phyloP scores from a whole-genome alignment of 495 filamentous ascomycete species.

The Annulohypoxylon stygium region DNA sequence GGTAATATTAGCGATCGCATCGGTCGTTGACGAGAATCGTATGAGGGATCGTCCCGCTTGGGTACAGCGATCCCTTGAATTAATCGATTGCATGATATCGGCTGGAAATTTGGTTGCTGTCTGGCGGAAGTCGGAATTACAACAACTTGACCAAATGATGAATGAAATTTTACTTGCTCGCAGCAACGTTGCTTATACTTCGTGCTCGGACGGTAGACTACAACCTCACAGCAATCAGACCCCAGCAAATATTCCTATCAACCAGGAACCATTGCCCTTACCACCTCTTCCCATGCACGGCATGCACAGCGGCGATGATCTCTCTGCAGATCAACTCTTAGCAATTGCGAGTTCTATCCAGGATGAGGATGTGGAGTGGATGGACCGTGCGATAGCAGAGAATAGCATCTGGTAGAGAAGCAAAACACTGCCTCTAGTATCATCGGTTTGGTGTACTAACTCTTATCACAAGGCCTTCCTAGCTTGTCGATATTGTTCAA shows the following conservation, averaged over 20 bases:
- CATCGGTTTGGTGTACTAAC: not conserved
- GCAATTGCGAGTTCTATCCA: slow-evolving; percentile 5
- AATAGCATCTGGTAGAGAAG: slow-evolving; percentile 6
- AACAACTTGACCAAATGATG: slow-evolving; percentile 4
- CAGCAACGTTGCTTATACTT: not conserved
- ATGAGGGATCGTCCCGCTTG: not conserved
- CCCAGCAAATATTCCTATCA: not conserved
- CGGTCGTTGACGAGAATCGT: not conserved
- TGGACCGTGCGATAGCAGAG: slow-evolving; percentile 1
- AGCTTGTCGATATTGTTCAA: not conserved
- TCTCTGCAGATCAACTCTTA: slow-evolving; percentile 5
- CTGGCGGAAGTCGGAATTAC: not conserved
- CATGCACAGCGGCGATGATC: not conserved
- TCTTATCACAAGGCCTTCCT: not conserved
- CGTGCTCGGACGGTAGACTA: not conserved
- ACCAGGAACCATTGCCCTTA: not conserved
- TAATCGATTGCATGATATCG: not conserved
- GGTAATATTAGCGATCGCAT: not conserved
- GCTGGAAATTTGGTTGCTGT: not conserved
- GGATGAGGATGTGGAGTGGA: not conserved
- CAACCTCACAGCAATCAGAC: not conserved
- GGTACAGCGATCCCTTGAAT: not conserved
- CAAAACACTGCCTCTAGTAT: not conserved
- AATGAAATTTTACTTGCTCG: not conserved
- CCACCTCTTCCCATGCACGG: not conserved